Evolutionary conservation across 495 filamentous ascomycete species (phyloP).

Genomic region (Talaromyces borbonicus): DNA sequence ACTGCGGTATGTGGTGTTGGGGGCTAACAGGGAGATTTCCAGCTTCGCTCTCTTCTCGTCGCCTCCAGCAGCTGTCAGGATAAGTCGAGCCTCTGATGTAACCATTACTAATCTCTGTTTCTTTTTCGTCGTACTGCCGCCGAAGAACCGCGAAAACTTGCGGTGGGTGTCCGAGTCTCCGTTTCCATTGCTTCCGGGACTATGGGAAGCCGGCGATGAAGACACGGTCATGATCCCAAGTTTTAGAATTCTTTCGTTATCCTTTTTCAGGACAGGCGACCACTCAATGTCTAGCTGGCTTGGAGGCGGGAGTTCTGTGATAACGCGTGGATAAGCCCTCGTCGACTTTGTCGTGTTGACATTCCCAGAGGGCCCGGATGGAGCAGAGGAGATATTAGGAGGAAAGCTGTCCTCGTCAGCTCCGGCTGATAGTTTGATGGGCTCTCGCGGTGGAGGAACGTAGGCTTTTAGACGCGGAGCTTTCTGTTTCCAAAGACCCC

Average conservation of each 20-base stretch:
- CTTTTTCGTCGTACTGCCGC: constrained; percentile 82
- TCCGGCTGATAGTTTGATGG: constrained; percentile 71
- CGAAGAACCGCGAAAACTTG: constrained; percentile 88
- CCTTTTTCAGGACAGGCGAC: constrained; percentile 87
- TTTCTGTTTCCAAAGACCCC: constrained; percentile 80
- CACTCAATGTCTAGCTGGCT: constrained; percentile 98
- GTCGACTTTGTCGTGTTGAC: constrained; percentile 4
- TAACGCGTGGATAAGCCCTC: constrained; percentile 65
- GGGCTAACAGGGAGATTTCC: constrained; percentile 68
- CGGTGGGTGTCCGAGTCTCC: constrained; percentile 55
- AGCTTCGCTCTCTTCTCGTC: constrained; percentile 93
- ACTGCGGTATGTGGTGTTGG: constrained; percentile 66
- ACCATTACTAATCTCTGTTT: constrained; percentile 90
- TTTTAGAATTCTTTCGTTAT: constrained; percentile 90
- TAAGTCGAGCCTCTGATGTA: constrained; percentile 78
- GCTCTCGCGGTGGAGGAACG: constrained; percentile 65
- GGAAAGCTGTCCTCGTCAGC: constrained; percentile 31
- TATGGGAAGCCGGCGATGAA: constrained; percentile 59
- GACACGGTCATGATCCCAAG: constrained; percentile 81
- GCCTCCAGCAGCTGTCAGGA: constrained; percentile 84
- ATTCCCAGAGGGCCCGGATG: constrained; percentile 33
- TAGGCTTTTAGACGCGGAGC: constrained; percentile 85
- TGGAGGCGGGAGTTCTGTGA: constrained; percentile 91
- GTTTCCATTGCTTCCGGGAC: constrained; percentile 55
- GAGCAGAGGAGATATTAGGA: constrained; percentile 39